Evolutionary conservation across 2,329 filamentous ascomycete genomes (phyloP).

Genomic region (Colletotrichum sublineola): DNA sequence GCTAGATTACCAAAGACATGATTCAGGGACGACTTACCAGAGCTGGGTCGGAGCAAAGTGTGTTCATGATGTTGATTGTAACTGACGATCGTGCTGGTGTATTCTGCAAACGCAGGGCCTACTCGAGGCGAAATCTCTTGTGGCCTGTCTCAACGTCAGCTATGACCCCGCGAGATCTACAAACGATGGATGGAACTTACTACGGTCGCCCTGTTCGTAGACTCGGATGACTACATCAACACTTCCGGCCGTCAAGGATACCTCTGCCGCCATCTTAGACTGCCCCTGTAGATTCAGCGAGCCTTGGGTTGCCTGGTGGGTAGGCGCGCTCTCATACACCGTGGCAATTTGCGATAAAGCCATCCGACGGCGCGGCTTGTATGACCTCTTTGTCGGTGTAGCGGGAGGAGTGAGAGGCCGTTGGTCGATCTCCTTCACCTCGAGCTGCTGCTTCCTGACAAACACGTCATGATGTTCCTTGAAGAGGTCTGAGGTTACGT

Average conservation of each 20-base stretch:
- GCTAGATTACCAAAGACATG: neutral
- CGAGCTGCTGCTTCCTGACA: neutral
- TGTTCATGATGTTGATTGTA: too few species aligned
- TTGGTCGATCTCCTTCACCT: neutral
- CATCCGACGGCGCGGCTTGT: neutral
- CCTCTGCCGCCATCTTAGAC: neutral
- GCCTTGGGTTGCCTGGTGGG: neutral
- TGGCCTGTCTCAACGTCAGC: neutral
- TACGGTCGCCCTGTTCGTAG: neutral
- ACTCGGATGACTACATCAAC: constrained; percentile 9
- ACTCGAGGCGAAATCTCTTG: constrained; percentile 10
- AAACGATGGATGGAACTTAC: neutral
- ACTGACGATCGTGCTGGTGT: neutral
- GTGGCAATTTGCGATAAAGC: constrained; percentile 1
- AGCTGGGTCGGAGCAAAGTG: neutral
- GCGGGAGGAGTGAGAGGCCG: neutral
- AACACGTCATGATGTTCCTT: neutral
- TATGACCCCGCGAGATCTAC: fast-evolving
- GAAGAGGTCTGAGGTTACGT: neutral
- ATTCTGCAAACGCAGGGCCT: neutral
- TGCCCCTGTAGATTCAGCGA: neutral
- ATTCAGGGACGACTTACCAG: neutral
- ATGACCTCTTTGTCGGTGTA: neutral
- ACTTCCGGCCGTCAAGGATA: neutral
- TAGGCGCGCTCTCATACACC: neutral